Evolutionary conservation across 1,139 yeast genomes (phyloP), one percentile per base, ranked within the genome.

Genomic region (Saccharomycopsis hybrid): DNA sequence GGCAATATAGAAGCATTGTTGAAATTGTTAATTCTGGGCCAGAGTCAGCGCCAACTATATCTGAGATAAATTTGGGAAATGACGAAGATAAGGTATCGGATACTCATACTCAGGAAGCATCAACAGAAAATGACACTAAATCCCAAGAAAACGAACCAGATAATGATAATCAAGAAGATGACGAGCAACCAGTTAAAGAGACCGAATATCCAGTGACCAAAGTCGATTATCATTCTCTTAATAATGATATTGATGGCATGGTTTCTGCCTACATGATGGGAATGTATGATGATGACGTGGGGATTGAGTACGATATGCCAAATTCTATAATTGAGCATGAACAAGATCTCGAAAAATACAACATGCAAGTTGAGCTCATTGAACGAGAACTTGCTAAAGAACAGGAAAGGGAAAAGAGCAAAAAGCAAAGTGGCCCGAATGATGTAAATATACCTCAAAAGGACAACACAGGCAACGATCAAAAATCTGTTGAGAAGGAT

Each of bases 231-330:
- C 65, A 60, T 9, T 57, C 69, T 4, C 56, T 77, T 45, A 71
- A 70, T 35, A 66, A 67, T 44, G 74, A 77, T 55, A 52, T 75
- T 56, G 82, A 79, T 48, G 70, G 76, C 3, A 77, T 80, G 83
- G 85, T 78, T 0, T 70, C 71, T 52, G 85, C 84, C 0, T 81
- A 81, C 56, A 67, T 71, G n/a, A 58, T 73, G 43, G 86, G 85
- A 1, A 62, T 75, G 57, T 80, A 78, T 59, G 84, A 79, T 56
- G 83, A 77, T 55, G 85, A 81, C 56, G 71, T 78, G 9, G 74
- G 68, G 37, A 70, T 78, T 1, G 52, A 53, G 28, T 48, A 51
- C 30, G 50, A 44, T 27, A 47, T 51, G 49, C 73, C 73, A 5
- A 86, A 85, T 0, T 76, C 79, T 3, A 74, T 82, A 1, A 74